Evolutionary conservation across 1,139 yeast genomes (phyloP), one percentile per base, ranked within the genome.

Genomic region (Magnusiomyces starmeri): DNA sequence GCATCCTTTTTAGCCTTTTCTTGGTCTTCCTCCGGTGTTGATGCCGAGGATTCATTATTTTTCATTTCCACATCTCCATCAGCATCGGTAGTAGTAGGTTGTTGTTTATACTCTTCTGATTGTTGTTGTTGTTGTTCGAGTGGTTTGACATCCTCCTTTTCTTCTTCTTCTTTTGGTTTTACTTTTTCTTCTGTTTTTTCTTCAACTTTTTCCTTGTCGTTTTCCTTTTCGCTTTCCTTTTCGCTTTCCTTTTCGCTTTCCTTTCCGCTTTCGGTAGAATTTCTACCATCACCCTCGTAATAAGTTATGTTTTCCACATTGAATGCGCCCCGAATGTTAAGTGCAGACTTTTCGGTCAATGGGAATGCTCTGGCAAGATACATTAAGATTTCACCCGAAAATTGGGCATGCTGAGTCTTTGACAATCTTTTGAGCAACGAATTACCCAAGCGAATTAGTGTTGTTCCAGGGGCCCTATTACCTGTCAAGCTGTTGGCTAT

Each of bases 361-460:
- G 73, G 72, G 51, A 70, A 70, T 4, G 72, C 72, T 14, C 65
- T 54, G 2, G 73, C 68, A 29, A 70, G 60, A 48, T 65, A 70
- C 54, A 68, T 65, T 39, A 68, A 65, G 43, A 70, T 65, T 50
- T 66, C 60, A 10, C 74, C 74, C 2, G 72, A 65, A 54, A 70
- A 70, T 35, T 58, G 62, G 1, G 72, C 65, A 55, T 70, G 67
- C 34, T 64, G 68, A 42, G 62, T 65, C 50, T 68, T 67, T 4
- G 72, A 68, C 29, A 70, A 57, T 25, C 75, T 58, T 27, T 67
- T 58, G n/a, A 69, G 60, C 21, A 72, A 54, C 7, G 69, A 60
- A 48, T 70, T 71, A 50, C 72, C 66, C 22, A 69, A 58, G 3
- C 76, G 63, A 29, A 72, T 65, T 43, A 72, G 55, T 1, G 67